Evolutionary conservation across 2,329 filamentous ascomycete species (phyloP).

Genomic region (Hymenoscyphus occultus): DNA sequence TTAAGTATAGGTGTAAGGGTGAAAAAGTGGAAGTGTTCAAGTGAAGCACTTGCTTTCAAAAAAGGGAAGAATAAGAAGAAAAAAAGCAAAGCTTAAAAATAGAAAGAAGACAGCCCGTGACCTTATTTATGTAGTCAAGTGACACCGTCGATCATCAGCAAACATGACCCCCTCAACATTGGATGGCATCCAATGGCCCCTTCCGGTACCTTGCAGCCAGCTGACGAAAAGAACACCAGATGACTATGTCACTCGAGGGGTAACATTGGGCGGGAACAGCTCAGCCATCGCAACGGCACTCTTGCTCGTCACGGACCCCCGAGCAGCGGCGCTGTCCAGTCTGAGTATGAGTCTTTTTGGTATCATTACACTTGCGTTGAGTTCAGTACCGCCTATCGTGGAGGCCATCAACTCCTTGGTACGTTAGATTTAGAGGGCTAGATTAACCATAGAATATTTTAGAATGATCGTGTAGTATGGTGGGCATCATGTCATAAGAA

Average conservation of each 20-base stretch:
- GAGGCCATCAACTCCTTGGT: conserved; percentile 48
- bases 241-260: conserved; percentile 61
- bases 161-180: no score
- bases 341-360: conserved; percentile 61
- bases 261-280: conserved; percentile 59
- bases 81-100: not conserved
- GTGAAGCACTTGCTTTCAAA: not conserved
- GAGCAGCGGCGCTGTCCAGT: conserved; percentile 57
- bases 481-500: not conserved
- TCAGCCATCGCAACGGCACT: conserved; percentile 58
- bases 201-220: conserved; percentile 21
- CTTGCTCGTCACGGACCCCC: conserved; percentile 53
- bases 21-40: not conserved
- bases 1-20: no score
- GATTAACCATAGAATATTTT: not conserved
- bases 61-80: not conserved
- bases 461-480: not conserved
- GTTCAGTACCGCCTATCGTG: conserved; percentile 53
- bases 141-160: not conserved
- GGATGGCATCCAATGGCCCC: not conserved
- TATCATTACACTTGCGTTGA: conserved; percentile 56
- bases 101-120: not conserved
- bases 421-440: conserved; percentile 35
- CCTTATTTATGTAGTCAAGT: conserved; percentile 4
- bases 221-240: conserved; percentile 38